Evolutionary conservation across 352 stramenopile genomes (phyloP).

Genomic region (Phytophthora citrophthora): DNA sequence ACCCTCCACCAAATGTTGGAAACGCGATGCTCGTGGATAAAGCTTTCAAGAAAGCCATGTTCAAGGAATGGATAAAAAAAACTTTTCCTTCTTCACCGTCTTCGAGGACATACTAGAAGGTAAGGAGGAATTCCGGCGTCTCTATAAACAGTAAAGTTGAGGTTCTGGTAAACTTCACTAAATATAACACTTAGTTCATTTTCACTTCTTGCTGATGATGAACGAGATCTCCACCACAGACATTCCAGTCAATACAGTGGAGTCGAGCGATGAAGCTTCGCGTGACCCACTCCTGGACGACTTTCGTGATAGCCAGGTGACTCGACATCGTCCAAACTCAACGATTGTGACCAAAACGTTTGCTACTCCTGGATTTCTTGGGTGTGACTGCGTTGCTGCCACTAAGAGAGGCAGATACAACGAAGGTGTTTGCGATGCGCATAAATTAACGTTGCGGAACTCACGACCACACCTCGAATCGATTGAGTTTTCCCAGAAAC

Average conservation of each 20-base stretch:
- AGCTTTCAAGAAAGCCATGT: too few relatives aligned
- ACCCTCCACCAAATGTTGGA: too few relatives aligned
- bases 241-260: not conserved
- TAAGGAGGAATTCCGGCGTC: too few relatives aligned
- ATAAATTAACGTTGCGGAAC: conserved; percentile 66
- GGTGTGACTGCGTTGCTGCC: conserved; percentile 51
- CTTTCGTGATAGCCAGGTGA: conserved; percentile 19
- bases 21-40: too few relatives aligned
- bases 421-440: conserved; percentile 54
- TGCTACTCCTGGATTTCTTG: conserved; percentile 30
- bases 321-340: not conserved
- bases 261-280: not conserved
- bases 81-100: too few relatives aligned
- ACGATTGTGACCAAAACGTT: conserved; percentile 20
- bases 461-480: conserved; percentile 52
- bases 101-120: too few relatives aligned
- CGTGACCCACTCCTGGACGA: conserved; percentile 28
- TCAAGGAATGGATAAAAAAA: too few relatives aligned
- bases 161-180: too few relatives aligned
- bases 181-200: not conserved
- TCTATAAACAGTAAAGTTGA: too few relatives aligned
- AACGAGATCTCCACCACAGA: not conserved
- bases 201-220: conserved; percentile 2
- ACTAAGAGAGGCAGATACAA: conserved; percentile 61
- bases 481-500: conserved; percentile 33